phyloP scores from a whole-genome alignment of 371 early-diverging fungal genomes.

The Rhizopus sp. region DNA sequence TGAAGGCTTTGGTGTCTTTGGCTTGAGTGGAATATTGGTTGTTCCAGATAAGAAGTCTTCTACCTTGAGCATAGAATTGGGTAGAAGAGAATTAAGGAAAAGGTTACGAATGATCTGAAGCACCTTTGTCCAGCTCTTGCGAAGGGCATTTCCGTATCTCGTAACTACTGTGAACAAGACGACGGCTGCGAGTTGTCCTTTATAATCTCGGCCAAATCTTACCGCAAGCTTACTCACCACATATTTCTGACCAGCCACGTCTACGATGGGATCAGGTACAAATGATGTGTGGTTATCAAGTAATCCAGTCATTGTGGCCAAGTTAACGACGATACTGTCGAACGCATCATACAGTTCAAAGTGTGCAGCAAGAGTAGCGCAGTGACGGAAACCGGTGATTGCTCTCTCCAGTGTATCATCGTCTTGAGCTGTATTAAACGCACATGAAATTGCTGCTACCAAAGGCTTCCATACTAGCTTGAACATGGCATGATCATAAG shows the following conservation, averaged over 20 bases:
- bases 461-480: slow-evolving; percentile 61
- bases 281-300: slow-evolving; percentile 52
- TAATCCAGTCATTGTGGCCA: slow-evolving; percentile 78
- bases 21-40: slow-evolving; percentile 71
- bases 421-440: slow-evolving; percentile 83
- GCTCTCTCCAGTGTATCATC: slow-evolving; percentile 78
- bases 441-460: slow-evolving; percentile 73
- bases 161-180: slow-evolving; percentile 78
- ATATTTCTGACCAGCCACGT: slow-evolving; percentile 63
- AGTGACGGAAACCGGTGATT: slow-evolving; percentile 79
- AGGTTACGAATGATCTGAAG: slow-evolving; percentile 77
- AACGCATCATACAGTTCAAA: slow-evolving; percentile 76
- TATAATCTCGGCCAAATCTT: slow-evolving; percentile 87
- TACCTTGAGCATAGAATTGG: slow-evolving; percentile 65
- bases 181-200: slow-evolving; percentile 87
- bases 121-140: slow-evolving; percentile 76
- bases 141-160: slow-evolving; percentile 72
- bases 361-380: slow-evolving; percentile 74
- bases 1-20: slow-evolving; percentile 49
- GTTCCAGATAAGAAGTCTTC: slow-evolving; percentile 78
- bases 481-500: slow-evolving; percentile 71
- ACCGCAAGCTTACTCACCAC: slow-evolving; percentile 73
- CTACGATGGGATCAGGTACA: slow-evolving; percentile 61
- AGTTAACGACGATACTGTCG: slow-evolving; percentile 75
- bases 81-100: slow-evolving; percentile 72